These are phyloP conservation scores for Polychaeton citri DNA, from an alignment of 2,329 filamentous ascomycete species.

Conservation along the genomic window DNA sequence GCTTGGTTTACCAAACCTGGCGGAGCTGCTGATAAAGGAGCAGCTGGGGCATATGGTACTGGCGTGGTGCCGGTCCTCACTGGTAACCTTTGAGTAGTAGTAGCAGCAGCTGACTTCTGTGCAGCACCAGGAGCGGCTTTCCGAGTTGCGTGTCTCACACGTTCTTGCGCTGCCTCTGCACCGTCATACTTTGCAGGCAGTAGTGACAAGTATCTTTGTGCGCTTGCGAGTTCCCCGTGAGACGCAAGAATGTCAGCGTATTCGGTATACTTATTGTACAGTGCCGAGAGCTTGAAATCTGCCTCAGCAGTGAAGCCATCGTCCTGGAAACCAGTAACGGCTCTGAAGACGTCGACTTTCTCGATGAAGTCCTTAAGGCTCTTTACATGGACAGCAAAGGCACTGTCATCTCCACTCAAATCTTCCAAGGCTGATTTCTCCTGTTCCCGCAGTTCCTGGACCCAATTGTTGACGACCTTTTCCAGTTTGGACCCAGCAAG, in stretches of 20 bases:
- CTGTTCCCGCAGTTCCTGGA: slow-evolving; percentile 71
- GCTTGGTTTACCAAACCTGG: slow-evolving; percentile 16
- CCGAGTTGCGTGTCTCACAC: slow-evolving; percentile 72
- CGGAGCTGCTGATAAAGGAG: neutral
- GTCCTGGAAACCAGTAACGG: slow-evolving; percentile 86
- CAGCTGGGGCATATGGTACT: slow-evolving; percentile 18
- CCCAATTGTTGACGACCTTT: slow-evolving; percentile 93
- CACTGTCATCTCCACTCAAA: slow-evolving; percentile 43
- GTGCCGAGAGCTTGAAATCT: slow-evolving; percentile 74
- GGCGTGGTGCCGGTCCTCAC: slow-evolving; percentile 17
- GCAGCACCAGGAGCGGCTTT: slow-evolving; percentile 31
- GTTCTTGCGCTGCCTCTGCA: slow-evolving; percentile 73
- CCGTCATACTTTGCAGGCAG: slow-evolving; percentile 72
- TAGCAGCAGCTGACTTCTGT: slow-evolving; percentile 26
- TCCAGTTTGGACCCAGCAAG: slow-evolving; percentile 91
- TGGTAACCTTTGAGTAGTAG: slow-evolving; percentile 20
- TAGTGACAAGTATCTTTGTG: slow-evolving; percentile 82
- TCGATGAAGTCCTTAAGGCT: slow-evolving; percentile 89
- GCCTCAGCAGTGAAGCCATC: slow-evolving; percentile 54
- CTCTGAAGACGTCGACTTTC: slow-evolving; percentile 93
- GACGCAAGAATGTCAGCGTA: slow-evolving; percentile 91
- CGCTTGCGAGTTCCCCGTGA: slow-evolving; percentile 73
- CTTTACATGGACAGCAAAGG: slow-evolving; percentile 84
- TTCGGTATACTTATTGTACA: slow-evolving; percentile 94
- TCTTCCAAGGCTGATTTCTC: slow-evolving; percentile 59